Percentiles rank a stretch among this genome's conserved stretches.
phyloP scores from a whole-genome alignment of 768 basidiomycete species.

The Mycena filopes region DNA sequence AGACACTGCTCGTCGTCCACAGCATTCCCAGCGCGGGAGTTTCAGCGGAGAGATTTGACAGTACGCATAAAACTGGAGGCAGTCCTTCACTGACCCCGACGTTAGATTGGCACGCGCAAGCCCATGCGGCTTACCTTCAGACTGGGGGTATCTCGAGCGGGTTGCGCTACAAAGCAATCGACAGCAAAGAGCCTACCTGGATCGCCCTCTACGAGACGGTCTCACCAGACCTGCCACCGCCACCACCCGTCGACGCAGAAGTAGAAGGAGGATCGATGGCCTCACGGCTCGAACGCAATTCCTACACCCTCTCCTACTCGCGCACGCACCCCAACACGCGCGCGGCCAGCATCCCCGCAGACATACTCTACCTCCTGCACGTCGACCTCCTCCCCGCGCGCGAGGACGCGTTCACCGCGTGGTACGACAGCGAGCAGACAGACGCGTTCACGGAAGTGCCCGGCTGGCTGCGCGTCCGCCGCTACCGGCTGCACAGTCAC shows the following conservation, averaged over 20 bases:
- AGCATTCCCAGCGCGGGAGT: too few species aligned
- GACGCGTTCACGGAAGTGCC: slow-evolving; percentile 39
- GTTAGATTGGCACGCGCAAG: too few species aligned
- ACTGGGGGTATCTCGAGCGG: too few species aligned
- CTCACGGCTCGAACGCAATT: slow-evolving; percentile 4
- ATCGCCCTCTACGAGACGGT: not conserved
- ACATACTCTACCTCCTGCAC: slow-evolving; percentile 35
- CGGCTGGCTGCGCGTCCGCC: slow-evolving; percentile 44
- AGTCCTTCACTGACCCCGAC: too few species aligned
- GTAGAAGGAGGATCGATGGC: too few species aligned
- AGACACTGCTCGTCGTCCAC: too few species aligned
- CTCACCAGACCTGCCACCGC: slow-evolving; percentile 28
- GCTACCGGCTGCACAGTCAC: slow-evolving; percentile 37
- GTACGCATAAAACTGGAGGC: too few species aligned
- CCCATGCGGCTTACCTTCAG: too few species aligned
- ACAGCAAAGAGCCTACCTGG: not conserved
- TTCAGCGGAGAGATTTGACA: too few species aligned
- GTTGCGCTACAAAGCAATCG: slow-evolving; percentile 13
- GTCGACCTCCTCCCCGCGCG: slow-evolving; percentile 25
- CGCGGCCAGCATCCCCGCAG: slow-evolving; percentile 25
- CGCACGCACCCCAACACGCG: slow-evolving; percentile 25
- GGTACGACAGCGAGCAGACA: slow-evolving; percentile 46
- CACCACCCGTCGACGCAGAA: too few species aligned
- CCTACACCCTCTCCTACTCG: slow-evolving; percentile 36
- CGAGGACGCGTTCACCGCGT: slow-evolving; percentile 43